Conservation (phyloP, 352 stramenopile genomes). For the Globisporangium orthogonon region DNA sequence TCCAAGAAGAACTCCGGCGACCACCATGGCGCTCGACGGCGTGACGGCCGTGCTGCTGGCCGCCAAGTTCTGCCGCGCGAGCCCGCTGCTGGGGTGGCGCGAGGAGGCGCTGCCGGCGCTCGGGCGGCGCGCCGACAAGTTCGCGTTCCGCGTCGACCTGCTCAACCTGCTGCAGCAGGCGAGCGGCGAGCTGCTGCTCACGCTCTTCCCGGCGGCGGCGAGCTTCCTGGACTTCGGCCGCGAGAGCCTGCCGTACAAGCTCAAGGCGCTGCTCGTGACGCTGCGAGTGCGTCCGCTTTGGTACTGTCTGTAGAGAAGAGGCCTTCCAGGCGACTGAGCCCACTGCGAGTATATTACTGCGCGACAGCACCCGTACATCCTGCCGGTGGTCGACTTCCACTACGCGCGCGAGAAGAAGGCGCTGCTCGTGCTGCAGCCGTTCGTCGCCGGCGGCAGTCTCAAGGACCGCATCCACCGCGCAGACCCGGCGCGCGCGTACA, state of each 20-base stretch:
- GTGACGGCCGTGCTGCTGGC: slow-evolving; percentile 65
- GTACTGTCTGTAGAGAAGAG: background rate
- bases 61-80: slow-evolving; percentile 63
- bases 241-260: slow-evolving; percentile 51
- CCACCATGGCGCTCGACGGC: slow-evolving; percentile 32
- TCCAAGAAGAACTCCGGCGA: background rate
- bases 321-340: no score
- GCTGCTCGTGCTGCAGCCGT: slow-evolving; percentile 63
- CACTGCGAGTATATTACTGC: no score
- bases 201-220: slow-evolving; percentile 42
- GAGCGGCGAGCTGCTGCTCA: slow-evolving; percentile 52
- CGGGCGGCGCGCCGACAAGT: slow-evolving; percentile 54
- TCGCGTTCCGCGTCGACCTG: slow-evolving; percentile 65
- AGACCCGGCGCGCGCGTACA: slow-evolving; percentile 30
- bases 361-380: slow-evolving; percentile 61
- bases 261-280: slow-evolving; percentile 73
- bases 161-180: slow-evolving; percentile 51
- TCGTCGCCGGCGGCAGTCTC: slow-evolving; percentile 39
- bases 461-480: slow-evolving; percentile 59
- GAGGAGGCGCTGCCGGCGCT: slow-evolving; percentile 61
- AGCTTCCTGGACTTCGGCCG: slow-evolving; percentile 60
- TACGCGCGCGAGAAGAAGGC: slow-evolving; percentile 63
- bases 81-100: slow-evolving; percentile 63
- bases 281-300: slow-evolving; percentile 33
- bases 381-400: slow-evolving; percentile 59